phyloP scores from a whole-genome alignment of 441 rosid genomes.

The Aleurites moluccanus region DNA sequence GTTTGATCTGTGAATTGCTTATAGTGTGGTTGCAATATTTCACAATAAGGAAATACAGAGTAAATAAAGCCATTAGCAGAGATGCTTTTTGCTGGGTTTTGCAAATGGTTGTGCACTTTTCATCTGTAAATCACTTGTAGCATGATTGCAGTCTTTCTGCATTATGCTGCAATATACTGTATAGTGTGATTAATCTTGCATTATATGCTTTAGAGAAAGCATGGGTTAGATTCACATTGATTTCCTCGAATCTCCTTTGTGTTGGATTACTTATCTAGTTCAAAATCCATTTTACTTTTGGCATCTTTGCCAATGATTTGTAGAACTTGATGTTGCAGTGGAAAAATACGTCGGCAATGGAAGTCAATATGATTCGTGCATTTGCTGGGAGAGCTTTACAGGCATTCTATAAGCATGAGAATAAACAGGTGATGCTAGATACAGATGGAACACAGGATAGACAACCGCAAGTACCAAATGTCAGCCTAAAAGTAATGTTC shows the following conservation, averaged over 20 bases:
- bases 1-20: not conserved
- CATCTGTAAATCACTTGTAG: not conserved
- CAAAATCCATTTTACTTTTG: constrained; percentile 4
- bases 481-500: constrained; percentile 64
- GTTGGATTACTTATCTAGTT: not conserved
- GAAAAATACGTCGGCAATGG: constrained; percentile 92
- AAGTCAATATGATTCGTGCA: constrained; percentile 89
- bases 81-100: not conserved
- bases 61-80: not conserved
- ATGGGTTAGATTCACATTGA: not conserved
- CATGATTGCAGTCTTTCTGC: not conserved
- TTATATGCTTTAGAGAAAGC: not conserved
- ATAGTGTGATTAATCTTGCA: not conserved
- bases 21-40: not conserved
- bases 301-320: constrained; percentile 13
- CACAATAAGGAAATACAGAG: not conserved
- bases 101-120: constrained; percentile 5
- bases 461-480: constrained; percentile 38
- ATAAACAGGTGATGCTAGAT: constrained; percentile 61
- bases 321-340: constrained; percentile 49
- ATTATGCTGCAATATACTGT: not conserved
- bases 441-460: constrained; percentile 49
- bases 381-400: constrained; percentile 89
- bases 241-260: not conserved
- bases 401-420: constrained; percentile 92